These are phyloP conservation scores for Dictyostelium citrinum DNA, from an alignment of 78 protist species.

Conservation along the genomic window DNA sequence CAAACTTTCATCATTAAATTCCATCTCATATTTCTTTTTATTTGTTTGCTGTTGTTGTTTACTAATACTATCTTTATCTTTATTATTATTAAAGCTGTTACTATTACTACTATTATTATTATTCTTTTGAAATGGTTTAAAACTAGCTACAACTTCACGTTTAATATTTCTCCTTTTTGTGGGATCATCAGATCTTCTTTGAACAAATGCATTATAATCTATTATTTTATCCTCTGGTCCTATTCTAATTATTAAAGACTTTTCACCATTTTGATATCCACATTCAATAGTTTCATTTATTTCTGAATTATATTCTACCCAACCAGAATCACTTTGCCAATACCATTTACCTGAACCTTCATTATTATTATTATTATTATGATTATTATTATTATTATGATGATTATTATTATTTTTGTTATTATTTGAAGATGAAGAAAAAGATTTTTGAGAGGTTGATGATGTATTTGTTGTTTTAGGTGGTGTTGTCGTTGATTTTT, in stretches of 20 bases:
- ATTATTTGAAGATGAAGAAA: background rate
- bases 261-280: background rate
- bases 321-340: conserved; percentile 37
- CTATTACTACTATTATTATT: background rate
- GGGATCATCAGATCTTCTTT: conserved; percentile 66
- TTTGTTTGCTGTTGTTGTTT: background rate
- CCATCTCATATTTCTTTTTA: background rate
- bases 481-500: background rate
- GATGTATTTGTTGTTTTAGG: background rate
- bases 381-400: background rate
- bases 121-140: background rate
- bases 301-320: background rate
- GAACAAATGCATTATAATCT: conserved; percentile 13
- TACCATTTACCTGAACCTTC: conserved; percentile 13
- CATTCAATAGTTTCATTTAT: conserved; percentile 11
- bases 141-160: background rate
- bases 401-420: background rate
- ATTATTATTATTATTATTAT: background rate
- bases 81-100: background rate
- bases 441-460: background rate
- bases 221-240: conserved; percentile 2
- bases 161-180: conserved; percentile 34
- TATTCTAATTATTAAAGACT: background rate
- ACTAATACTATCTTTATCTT: background rate
- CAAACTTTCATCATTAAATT: background rate